Evolutionary conservation across 805 yeast genomes (phyloP), one percentile per base, ranked within the genome.

Genomic region (Torulaspora maleeae): DNA sequence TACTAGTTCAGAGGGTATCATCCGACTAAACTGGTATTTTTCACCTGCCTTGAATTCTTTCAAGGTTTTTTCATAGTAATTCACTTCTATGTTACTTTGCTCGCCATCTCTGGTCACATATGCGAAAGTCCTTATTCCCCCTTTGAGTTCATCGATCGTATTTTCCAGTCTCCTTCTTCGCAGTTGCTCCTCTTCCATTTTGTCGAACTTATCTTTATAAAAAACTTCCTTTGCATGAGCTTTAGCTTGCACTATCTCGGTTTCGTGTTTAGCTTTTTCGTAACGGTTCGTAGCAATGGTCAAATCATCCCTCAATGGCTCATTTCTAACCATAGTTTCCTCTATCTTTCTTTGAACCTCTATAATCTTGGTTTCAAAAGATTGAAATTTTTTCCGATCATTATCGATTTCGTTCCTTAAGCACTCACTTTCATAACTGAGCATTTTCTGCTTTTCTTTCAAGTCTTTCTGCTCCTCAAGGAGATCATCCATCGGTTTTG

Each of bases 131-230:
- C 75, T 56, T 4, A 68, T 55, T 19, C 56, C 58, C 1, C 71
- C 72, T 17, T 56, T 49, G 20, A 63, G 42, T 43, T 71, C 73
- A 42, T 69, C 69, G 13, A 79, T 78, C 1, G 77, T 68, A 52
- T 77, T 76, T 56, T 78, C 80, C 32, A 79, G 57, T 8, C 68
- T 64, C 50, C 74, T 66, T 45, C 75, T 64, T 25, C 72, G 66
- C 4, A 53, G 55, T 27, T 61, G 63, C 50, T 72, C 74, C 27
- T 61, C 64, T 15, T 63, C 60, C 30, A 66, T 49, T 48, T 70
- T 72, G 3, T 48, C 54, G 15, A 48, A 47, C 6, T 65, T 47
- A 4, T 48, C 52, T 27, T 60, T 47, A 47, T 66, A 67, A 1
- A 34, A 34, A 1, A 22, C 24, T 30, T 58, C 58, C 11, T 58